These are phyloP conservation scores for Podospora bellae-mahoneyi DNA, from an alignment of 495 filamentous ascomycete species.

Conservation along the genomic window DNA sequence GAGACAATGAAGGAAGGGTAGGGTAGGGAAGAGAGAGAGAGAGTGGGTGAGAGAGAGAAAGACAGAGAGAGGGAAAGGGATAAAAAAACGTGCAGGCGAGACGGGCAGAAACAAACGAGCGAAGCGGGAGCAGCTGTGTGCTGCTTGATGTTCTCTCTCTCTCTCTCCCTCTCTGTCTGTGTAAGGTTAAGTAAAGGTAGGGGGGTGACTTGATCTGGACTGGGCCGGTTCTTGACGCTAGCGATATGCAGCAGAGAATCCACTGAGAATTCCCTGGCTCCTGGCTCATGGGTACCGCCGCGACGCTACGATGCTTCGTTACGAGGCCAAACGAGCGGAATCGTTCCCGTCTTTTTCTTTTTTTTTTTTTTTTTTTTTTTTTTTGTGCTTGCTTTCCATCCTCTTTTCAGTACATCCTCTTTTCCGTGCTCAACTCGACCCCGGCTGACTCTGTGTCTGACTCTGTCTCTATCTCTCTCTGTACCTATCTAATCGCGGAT, in stretches of 20 bases:
- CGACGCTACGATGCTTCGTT: neutral
- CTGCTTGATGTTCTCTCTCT: no score
- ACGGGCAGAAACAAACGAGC: neutral
- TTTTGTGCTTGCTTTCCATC: neutral
- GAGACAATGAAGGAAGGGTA: neutral
- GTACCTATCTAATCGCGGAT: neutral
- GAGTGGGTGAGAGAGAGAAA: neutral
- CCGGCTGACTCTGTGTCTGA: no score
- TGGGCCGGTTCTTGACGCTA: neutral
- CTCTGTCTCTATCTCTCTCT: no score
- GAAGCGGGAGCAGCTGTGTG: neutral
- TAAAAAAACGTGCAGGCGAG: conserved; percentile 3
- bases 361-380: neutral
- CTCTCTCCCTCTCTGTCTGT: no score
- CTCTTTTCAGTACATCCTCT: neutral
- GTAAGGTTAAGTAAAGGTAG: neutral
- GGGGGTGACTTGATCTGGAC: neutral
- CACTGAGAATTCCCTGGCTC: neutral
- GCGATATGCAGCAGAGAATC: conserved; percentile 2
- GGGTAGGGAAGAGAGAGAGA: neutral
- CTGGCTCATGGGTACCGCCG: neutral
- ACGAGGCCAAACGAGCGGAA: neutral
- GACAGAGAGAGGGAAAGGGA: neutral
- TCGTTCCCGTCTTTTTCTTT: neutral
- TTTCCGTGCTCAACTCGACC: neutral